Base-by-base conservation (phyloP, 371 early-diverging fungal genomes). In the Apophysomyces ossiformis region DNA sequence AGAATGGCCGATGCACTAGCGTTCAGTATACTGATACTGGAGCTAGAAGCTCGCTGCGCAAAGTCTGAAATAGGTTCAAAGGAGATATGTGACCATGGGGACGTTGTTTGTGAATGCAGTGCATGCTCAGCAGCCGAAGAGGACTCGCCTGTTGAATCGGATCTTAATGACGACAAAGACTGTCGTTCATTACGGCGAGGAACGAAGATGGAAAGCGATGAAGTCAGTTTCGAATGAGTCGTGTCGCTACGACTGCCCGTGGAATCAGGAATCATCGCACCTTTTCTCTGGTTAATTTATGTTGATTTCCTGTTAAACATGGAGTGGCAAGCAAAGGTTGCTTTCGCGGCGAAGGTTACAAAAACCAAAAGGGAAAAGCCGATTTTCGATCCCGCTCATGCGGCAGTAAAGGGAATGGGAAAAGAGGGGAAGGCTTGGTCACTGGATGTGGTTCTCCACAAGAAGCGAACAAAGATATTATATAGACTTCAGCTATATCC, bases 1-100 rank as follows among this genome's bases (percentile, higher is more conserved):
- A 61, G 61, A n/a, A 61, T 11, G 15, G 61, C 46, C 7, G 61
- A 21, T 7, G 61, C 41, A 44, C 67, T 36, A 21, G 64, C 57
- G 62, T 60, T 71, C 4, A 71, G 61, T 21, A 70, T 21, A 56
- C 59, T 72, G 7, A 69, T 57, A 21, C 68, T 72, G 21, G 72
- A 69, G 41, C 57, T 64, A 7, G 78, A 71, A 32, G 75, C 68
- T 44, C 69, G 70, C 61, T 68, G 73, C 32, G 73, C 68, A 62
- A 75, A 70, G 11, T 60, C 44, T 18, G 75, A 73, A n/a, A 76
- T 50, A 7, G 75, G 78, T 12, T 78, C 78, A 38, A 78, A 63
- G 6, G 77, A 69, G 12, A 71, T 54, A 38, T 58, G 66, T 2
- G 73, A 67, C 67, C 72, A 69, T 12, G 74, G 67, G 15, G 74